phyloP scores from a whole-genome alignment of 768 basidiomycete species.

The Myochromella boudieri region DNA sequence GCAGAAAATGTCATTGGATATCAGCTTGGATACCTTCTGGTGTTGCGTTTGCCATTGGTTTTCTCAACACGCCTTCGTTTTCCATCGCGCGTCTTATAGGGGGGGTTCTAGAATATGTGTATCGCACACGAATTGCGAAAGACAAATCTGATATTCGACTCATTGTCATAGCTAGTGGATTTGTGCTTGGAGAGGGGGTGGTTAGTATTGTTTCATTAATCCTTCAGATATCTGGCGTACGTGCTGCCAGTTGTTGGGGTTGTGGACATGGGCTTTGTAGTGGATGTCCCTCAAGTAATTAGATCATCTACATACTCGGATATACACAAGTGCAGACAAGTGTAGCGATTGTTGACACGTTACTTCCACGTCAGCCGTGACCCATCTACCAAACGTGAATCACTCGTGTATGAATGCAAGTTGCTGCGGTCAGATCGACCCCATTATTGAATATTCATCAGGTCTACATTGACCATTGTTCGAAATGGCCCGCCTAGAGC shows the following conservation, averaged over 20 bases:
- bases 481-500: constrained; percentile 68
- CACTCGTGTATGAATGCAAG: neutral
- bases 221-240: constrained; percentile 72
- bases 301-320: constrained; percentile 5
- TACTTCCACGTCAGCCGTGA: constrained; percentile 31
- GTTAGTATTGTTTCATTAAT: constrained; percentile 78
- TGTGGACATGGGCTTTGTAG: constrained; percentile 76
- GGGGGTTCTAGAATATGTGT: constrained; percentile 76
- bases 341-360: constrained; percentile 22
- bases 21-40: constrained; percentile 89
- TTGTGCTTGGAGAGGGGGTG: constrained; percentile 94
- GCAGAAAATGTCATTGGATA: constrained; percentile 46
- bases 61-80: constrained; percentile 94
- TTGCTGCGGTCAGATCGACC: too few species aligned
- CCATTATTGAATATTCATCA: too few species aligned
- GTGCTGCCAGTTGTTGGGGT: constrained; percentile 82
- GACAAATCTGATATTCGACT: constrained; percentile 65
- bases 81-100: constrained; percentile 89
- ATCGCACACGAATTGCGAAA: constrained; percentile 51
- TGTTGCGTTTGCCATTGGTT: constrained; percentile 93
- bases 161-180: constrained; percentile 90
- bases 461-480: neutral
- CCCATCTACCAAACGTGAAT: neutral
- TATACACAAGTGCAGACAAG: constrained; percentile 4
- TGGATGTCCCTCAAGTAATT: constrained; percentile 49